Conservation (phyloP, 441 rosid species). For the Erodium texanum region DNA sequence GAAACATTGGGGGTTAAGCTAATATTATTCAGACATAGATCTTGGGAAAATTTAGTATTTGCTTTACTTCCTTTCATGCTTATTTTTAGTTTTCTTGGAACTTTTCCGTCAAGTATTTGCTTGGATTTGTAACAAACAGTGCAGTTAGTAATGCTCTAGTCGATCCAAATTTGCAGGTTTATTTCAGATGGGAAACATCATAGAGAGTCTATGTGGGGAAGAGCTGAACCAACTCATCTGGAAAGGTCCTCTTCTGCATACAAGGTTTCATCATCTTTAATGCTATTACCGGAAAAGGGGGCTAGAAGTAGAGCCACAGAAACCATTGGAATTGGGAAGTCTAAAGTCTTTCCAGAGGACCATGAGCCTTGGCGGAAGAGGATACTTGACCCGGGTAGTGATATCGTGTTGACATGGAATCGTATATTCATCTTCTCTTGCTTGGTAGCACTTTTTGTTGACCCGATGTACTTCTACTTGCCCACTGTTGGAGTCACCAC, state of each 20-base stretch:
- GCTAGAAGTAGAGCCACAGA: constrained; percentile 38
- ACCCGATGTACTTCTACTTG: constrained; percentile 74
- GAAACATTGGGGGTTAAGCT: not conserved
- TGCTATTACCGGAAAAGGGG: constrained; percentile 33
- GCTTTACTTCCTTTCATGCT: too few relatives aligned
- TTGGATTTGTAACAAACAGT: too few relatives aligned
- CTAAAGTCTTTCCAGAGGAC: constrained; percentile 35
- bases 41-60: not conserved
- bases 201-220: constrained; percentile 36
- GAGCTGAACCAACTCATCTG: constrained; percentile 36
- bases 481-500: constrained; percentile 45
- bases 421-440: constrained; percentile 68
- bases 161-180: constrained; percentile 35
- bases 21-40: not conserved
- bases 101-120: not conserved
- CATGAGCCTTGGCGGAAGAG: constrained; percentile 50
- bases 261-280: constrained; percentile 23
- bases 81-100: not conserved
- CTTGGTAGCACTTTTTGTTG: constrained; percentile 80
- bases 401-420: constrained; percentile 72
- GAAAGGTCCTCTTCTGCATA: constrained; percentile 38
- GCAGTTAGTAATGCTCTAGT: constrained; percentile 4
- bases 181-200: constrained; percentile 48
- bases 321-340: constrained; percentile 31
- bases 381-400: constrained; percentile 82